Base-by-base conservation (phyloP, 129 eudicot species). In the Flaveria brownii region DNA sequence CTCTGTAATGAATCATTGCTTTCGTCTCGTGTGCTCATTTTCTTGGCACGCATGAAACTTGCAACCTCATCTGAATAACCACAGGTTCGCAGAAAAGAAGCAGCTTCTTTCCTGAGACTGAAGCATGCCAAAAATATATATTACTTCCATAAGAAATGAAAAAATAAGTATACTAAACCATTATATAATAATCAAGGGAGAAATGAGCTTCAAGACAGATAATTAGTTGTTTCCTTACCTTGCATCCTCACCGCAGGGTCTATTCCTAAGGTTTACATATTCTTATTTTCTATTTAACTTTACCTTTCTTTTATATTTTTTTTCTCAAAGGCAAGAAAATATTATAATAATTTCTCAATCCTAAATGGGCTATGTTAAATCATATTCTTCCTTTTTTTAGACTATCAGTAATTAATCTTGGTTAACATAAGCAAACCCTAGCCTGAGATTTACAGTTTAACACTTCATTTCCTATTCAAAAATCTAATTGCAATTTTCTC, bases 21-120 rank as follows among this genome's bases (percentile, higher is more conserved):
- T 47, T 78, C 81, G 33, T 68, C 87, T 77, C 70, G 85, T 45
- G 65, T 69, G 68, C 87, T 49, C 56, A 77, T 36, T 84, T 84
- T 84, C 81, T 70, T 86, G 4, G 77, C 85, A 26, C 73, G 86
- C 97, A 95, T 89, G 77, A 80, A 89, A 61, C 60, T 73, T 25
- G 84, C 70, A 74, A 95, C 97, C 67, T 91, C 86, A 14, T 84
- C 88, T 9, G 79, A 28, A 96, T 89, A 95, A 26, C 91, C 96
- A 87, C 96, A 87, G 47, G 84, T 78, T 46, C 77, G 82, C 60
- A 95, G 79, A 77, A 77, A 51, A 16, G 62, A 63, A 69, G 90
- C 83, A 87, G 97, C 97, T 77, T 94, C 97, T 64, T 83, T 83
- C 67, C 69, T 61, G 17, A 94, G 89, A 78, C 98, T 94, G 85